Conservation (phyloP, 176 grass and related monocot genomes). For the Chrysopogon serrulatus region DNA sequence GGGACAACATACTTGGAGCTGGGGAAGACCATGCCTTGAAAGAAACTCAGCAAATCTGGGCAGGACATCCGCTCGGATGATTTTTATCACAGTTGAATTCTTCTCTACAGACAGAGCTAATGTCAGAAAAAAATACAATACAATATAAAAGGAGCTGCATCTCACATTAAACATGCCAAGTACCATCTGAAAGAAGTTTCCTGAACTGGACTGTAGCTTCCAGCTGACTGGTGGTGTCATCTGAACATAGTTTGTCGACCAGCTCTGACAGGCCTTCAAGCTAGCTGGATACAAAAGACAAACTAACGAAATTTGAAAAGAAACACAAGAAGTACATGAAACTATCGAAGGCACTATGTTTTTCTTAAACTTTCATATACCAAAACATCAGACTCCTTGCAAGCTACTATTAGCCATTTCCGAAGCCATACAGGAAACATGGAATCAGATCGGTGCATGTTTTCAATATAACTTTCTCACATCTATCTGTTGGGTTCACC, state of each 20-base stretch:
- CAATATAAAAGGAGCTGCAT: conserved; percentile 5
- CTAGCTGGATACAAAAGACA: conserved; percentile 59
- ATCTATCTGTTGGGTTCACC: neutral
- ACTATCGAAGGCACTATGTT: neutral
- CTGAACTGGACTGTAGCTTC: conserved; percentile 72
- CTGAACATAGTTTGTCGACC: conserved; percentile 62
- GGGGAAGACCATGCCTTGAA: conserved; percentile 53
- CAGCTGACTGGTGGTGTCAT: conserved; percentile 48
- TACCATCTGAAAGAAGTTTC: conserved; percentile 80
- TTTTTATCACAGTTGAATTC: conserved; percentile 53
- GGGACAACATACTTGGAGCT: conserved; percentile 66
- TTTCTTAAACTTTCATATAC: neutral
- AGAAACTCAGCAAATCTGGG: conserved; percentile 77
- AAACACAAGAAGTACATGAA: neutral
- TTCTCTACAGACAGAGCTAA: conserved; percentile 31
- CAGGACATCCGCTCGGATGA: conserved; percentile 60
- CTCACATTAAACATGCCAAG: neutral
- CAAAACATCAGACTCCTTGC: neutral
- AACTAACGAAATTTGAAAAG: conserved; percentile 28
- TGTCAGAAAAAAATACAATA: neutral
- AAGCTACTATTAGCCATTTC: neutral
- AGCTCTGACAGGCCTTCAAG: conserved; percentile 51
- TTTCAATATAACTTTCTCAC: neutral
- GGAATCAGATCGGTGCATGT: neutral
- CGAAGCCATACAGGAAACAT: neutral